phyloP scores from a whole-genome alignment of 805 yeast genomes.

The Candida ipomoeae region DNA sequence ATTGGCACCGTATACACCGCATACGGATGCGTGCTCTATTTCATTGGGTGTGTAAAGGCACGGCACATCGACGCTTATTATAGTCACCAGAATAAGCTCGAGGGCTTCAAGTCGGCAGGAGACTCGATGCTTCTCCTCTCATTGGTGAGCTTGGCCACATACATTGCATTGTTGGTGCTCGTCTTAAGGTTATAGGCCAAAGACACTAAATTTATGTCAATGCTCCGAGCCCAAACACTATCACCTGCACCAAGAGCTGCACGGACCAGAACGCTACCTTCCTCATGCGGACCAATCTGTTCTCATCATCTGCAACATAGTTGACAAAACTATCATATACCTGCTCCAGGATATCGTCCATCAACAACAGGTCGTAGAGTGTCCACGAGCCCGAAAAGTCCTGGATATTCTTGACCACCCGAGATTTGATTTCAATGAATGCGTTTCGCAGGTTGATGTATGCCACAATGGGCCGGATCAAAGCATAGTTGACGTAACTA shows the following conservation, averaged over 20 bases:
- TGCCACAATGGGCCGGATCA: slow-evolving; percentile 91
- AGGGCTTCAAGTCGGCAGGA: slow-evolving; percentile 59
- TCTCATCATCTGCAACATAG: slow-evolving; percentile 85
- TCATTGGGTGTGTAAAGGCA: slow-evolving; percentile 37
- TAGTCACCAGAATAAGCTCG: slow-evolving; percentile 32
- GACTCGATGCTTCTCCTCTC: slow-evolving; percentile 52
- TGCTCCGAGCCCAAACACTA: slow-evolving; percentile 80
- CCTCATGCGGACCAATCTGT: slow-evolving; percentile 62
- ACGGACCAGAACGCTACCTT: slow-evolving; percentile 92
- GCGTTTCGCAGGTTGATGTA: slow-evolving; percentile 90
- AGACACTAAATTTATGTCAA: slow-evolving; percentile 14
- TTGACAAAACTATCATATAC: slow-evolving; percentile 88
- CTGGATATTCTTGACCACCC: slow-evolving; percentile 67
- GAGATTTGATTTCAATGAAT: slow-evolving; percentile 80
- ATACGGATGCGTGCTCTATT: slow-evolving; percentile 47
- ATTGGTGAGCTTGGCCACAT: slow-evolving; percentile 47
- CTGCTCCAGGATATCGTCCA: slow-evolving; percentile 87
- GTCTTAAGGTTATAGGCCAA: slow-evolving; percentile 39
- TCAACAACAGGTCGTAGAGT: slow-evolving; percentile 78
- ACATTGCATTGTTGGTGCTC: slow-evolving; percentile 48
- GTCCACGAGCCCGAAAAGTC: slow-evolving; percentile 99
- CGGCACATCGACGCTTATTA: slow-evolving; percentile 34
- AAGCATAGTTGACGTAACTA: slow-evolving; percentile 87
- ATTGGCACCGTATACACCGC: slow-evolving; percentile 63
- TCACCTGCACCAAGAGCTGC: slow-evolving; percentile 75